Evolutionary conservation across 768 basidiomycete species (phyloP).

Genomic region (Russula lepida): DNA sequence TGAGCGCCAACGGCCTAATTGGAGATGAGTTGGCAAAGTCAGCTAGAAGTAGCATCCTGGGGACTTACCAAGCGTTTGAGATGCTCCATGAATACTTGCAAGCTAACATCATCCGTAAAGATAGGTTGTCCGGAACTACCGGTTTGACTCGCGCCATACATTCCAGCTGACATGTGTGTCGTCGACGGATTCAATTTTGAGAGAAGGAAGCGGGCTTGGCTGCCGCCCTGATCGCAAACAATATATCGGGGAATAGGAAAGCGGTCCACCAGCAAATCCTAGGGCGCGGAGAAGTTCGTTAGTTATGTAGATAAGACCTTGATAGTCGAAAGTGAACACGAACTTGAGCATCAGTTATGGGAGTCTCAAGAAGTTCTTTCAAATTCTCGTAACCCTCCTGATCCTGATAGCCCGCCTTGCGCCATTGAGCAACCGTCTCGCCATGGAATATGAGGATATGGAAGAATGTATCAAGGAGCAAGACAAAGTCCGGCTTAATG

Average conservation of each 20-base stretch:
- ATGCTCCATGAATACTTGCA: slow-evolving; percentile 98
- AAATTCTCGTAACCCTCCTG: slow-evolving; percentile 99
- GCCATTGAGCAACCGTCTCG: slow-evolving; percentile 93
- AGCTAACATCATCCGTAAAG: slow-evolving; percentile 97
- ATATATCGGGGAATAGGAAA: slow-evolving; percentile 98
- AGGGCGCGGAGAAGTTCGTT: slow-evolving; percentile 3
- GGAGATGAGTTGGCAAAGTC: neutral
- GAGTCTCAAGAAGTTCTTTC: slow-evolving; percentile 83
- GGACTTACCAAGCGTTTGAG: slow-evolving; percentile 77
- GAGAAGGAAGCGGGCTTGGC: slow-evolving; percentile 95
- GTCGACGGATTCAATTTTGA: slow-evolving; percentile 97
- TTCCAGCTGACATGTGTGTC: slow-evolving; percentile 87
- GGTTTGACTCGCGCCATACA: slow-evolving; percentile 74
- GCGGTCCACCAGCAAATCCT: slow-evolving; percentile 92
- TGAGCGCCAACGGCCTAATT: slow-evolving; percentile 21
- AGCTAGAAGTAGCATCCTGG: neutral
- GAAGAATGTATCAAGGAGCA: slow-evolving; percentile 98
- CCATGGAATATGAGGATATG: slow-evolving; percentile 99
- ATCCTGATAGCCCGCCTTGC: slow-evolving; percentile 96
- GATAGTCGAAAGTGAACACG: slow-evolving; percentile 10
- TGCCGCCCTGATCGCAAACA: slow-evolving; percentile 94
- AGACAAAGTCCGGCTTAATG: slow-evolving; percentile 93
- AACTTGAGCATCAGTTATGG: slow-evolving; percentile 84
- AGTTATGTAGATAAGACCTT: neutral
- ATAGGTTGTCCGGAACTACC: slow-evolving; percentile 79